Evolutionary conservation across 257 asterid species (phyloP).

Genomic region (Solanum tarijense): DNA sequence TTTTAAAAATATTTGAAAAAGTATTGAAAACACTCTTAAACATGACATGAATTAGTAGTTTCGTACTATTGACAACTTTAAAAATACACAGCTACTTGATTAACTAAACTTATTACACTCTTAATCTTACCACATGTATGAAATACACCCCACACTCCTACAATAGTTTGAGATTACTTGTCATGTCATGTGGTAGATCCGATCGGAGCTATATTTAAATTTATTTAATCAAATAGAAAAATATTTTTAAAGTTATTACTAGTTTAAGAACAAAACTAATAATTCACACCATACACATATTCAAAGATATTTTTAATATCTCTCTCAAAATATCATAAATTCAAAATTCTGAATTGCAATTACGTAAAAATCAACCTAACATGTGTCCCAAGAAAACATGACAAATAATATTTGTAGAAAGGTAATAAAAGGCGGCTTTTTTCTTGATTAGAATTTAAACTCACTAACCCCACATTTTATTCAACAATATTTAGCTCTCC

Average conservation of each 20-base stretch:
- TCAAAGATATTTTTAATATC: no score
- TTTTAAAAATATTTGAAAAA: no score
- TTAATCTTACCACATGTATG: not conserved
- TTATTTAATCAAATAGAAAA: rapidly evolving
- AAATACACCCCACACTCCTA: not conserved
- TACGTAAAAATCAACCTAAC: not conserved
- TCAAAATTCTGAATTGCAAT: not conserved
- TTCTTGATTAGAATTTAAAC: not conserved
- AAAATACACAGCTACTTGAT: rapidly evolving
- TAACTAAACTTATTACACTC: not conserved
- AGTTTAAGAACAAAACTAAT: rapidly evolving
- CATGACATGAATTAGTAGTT: no score
- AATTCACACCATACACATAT: rapidly evolving
- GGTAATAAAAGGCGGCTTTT: constrained; percentile 51
- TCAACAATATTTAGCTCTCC: constrained; percentile 16
- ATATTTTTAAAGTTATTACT: no score
- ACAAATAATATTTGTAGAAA: not conserved
- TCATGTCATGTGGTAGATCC: rapidly evolving
- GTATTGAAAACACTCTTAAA: no score
- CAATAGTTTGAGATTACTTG: no score
- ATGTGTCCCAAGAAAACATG: not conserved
- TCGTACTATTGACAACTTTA: no score
- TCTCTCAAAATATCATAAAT: not conserved
- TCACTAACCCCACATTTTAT: not conserved
- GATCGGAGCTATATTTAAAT: rapidly evolving